Evolutionary conservation across 2,329 filamentous ascomycete genomes (phyloP).

Genomic region (Lasiodiplodia sp.): DNA sequence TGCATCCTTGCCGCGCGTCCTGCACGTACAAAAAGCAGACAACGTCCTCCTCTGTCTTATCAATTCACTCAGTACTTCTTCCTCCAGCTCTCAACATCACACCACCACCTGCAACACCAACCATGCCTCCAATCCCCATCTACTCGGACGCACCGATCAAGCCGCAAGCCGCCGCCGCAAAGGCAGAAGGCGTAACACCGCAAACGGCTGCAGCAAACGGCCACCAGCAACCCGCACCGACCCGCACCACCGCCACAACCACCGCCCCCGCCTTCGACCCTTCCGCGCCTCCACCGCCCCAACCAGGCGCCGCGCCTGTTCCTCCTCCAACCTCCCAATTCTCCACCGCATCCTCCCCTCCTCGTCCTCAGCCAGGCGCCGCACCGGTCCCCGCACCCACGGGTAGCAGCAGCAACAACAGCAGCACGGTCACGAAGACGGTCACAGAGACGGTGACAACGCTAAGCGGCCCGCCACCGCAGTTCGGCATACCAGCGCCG

Average conservation of each 20-base stretch:
- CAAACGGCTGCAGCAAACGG: constrained; percentile 42
- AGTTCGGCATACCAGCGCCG: constrained; percentile 51
- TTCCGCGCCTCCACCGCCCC: constrained; percentile 43
- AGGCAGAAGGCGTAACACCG: constrained; percentile 34
- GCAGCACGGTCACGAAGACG: constrained; percentile 42
- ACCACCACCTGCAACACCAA: constrained; percentile 30
- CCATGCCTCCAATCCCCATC: constrained; percentile 56
- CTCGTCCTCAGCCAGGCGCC: constrained; percentile 50
- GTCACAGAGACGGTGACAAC: constrained; percentile 43
- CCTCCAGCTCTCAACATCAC: not conserved
- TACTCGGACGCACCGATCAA: constrained; percentile 57
- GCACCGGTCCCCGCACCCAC: constrained; percentile 48
- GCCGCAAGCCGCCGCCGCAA: constrained; percentile 37
- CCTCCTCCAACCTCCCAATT: constrained; percentile 20
- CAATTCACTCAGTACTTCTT: not conserved
- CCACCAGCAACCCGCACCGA: constrained; percentile 45
- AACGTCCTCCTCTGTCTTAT: not conserved
- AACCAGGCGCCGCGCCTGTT: constrained; percentile 40
- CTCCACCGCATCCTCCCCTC: constrained; percentile 36
- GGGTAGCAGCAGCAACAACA: constrained; percentile 32
- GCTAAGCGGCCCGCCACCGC: constrained; percentile 42
- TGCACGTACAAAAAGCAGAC: constrained; percentile 8
- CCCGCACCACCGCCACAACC: constrained; percentile 45
- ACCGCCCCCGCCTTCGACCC: constrained; percentile 36
- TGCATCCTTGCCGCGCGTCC: constrained; percentile 1